These are phyloP conservation scores for Rhodotorula diobovata DNA, from an alignment of 768 basidiomycete species.

Conservation along the genomic window DNA sequence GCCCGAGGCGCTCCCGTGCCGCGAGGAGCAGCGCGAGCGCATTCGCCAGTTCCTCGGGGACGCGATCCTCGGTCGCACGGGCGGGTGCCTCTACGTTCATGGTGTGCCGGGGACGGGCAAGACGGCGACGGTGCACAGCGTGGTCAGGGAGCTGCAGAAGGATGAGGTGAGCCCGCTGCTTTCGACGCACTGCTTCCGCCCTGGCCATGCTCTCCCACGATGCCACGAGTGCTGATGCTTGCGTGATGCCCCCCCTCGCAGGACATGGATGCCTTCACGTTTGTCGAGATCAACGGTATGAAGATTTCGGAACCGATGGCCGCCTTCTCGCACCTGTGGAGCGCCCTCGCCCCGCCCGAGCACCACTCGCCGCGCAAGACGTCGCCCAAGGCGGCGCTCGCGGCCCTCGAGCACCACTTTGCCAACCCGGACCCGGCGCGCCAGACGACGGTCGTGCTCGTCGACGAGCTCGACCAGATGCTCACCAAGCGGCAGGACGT, in stretches of 20 bases:
- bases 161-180: constrained; percentile 59
- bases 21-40: constrained; percentile 74
- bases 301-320: constrained; percentile 86
- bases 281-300: constrained; percentile 95
- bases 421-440: constrained; percentile 66
- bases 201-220: not conserved
- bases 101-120: constrained; percentile 99
- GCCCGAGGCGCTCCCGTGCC: constrained; percentile 81
- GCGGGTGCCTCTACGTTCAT: constrained; percentile 94
- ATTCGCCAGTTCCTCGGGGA: constrained; percentile 74
- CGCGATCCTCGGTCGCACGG: constrained; percentile 82
- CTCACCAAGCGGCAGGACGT: constrained; percentile 96
- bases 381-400: constrained; percentile 74
- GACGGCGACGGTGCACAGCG: constrained; percentile 93
- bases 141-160: constrained; percentile 79
- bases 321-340: constrained; percentile 89
- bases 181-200: too few relatives aligned
- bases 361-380: constrained; percentile 48
- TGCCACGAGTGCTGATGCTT: not conserved
- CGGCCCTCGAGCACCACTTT: constrained; percentile 72
- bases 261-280: constrained; percentile 92
- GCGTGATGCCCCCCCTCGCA: constrained; percentile 45
- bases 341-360: constrained; percentile 68
- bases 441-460: constrained; percentile 89
- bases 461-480: constrained; percentile 97